Base-by-base conservation (phyloP, 805 yeast genomes). In the Limtongia smithiae region DNA sequence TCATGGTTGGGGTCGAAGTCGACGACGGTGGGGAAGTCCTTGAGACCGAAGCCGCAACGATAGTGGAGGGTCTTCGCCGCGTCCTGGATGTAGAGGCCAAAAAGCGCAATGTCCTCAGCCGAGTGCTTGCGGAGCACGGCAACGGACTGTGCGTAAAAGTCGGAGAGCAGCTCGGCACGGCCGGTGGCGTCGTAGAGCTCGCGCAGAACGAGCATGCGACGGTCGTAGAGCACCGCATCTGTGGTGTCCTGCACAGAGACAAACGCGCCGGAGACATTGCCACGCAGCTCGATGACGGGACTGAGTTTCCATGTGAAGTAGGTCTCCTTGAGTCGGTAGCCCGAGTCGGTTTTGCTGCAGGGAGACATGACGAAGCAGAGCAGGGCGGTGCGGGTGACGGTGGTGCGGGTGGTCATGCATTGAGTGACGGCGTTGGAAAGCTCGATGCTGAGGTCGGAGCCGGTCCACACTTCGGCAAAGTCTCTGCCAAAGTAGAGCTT, bases 181-280 rank as follows among this genome's bases (percentile, higher is more conserved):
- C 48, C 51, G 7, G 54, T 55, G 35, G 57, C 54, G 22, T 48
- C 54, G 46, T 48, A 48, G 12, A 55, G 27, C 17, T 55, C 59
- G 34, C 42, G 38, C 14, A 55, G 41, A 12, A 43, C 51, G 17
- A 28, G 51, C 37, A 53, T 47, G 17, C 58, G 44, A 6, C 59
- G 59, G 24, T 48, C 59, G 36, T 48, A 37, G 31, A 56, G 41
- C 24, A 63, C 44, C n/a, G 57, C 60, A 27, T 57, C 57, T 62
- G 71, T 67, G 21, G 60, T 61, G 32, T 51, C 50, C 14, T 41
- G 25, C 9, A 65, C 59, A 1, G 59, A 42, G 14, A 45, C 55
- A 31, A 60, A 51, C 17, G 54, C 41, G 24, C 62, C 59, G 40
- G 60, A 62, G 1, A 62, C 54, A 12, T 62, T 55, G 12, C 65